These are phyloP conservation scores for Eurotiales sp. DNA, from an alignment of 2,329 filamentous ascomycete species.

Conservation along the genomic window DNA sequence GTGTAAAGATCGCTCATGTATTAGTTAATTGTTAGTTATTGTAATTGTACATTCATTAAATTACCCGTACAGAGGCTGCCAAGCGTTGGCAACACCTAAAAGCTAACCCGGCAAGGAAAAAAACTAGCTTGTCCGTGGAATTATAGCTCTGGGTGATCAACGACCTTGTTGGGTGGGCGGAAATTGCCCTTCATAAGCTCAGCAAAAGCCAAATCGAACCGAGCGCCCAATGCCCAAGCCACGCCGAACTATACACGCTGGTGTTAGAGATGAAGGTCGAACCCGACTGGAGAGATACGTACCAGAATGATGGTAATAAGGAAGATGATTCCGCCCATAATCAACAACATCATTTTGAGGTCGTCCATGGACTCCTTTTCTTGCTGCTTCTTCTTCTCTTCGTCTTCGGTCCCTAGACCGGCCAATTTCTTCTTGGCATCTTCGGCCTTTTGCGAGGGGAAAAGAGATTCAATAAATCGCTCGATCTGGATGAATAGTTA, in stretches of 20 bases:
- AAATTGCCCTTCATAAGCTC: conserved; percentile 52
- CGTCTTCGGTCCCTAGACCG: conserved; percentile 57
- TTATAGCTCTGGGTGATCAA: conserved; percentile 43
- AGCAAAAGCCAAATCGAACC: conserved; percentile 68
- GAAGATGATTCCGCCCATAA: conserved; percentile 68
- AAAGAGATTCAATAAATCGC: conserved; percentile 91
- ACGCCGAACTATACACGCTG: conserved; percentile 58
- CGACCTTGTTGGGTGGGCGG: conserved; percentile 32
- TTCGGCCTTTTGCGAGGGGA: conserved; percentile 76
- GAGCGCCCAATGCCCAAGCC: conserved; percentile 76
- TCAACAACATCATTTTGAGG: conserved; percentile 60
- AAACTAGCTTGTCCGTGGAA: neutral
- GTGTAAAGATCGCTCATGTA: neutral
- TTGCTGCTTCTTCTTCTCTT: conserved; percentile 47
- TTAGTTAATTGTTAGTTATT: neutral
- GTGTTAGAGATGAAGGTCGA: conserved; percentile 1
- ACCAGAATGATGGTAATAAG: conserved; percentile 78
- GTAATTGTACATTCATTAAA: neutral
- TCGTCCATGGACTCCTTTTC: conserved; percentile 53
- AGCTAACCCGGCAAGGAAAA: neutral
- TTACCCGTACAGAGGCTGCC: neutral
- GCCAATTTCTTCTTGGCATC: conserved; percentile 43
- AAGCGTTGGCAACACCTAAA: neutral
- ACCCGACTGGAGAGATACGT: conserved; percentile 31
- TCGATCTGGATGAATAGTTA: conserved; percentile 70